Evolutionary conservation across 2,329 filamentous ascomycete species (phyloP).

Genomic region (Boeremia lycopersici): DNA sequence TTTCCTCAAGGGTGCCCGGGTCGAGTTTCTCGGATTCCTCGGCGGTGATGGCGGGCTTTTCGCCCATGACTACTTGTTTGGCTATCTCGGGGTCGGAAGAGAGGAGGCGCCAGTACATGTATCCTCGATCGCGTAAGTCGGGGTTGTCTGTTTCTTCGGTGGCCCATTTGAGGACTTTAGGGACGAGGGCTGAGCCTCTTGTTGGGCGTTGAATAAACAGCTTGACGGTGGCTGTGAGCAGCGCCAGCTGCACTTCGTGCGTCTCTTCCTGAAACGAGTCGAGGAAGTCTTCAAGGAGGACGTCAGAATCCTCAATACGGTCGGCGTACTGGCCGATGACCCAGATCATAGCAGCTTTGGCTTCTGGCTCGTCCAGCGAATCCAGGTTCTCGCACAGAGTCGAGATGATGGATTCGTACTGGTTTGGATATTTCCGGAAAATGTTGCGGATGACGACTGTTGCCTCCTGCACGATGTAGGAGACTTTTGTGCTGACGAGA

Average conservation of each 20-base stretch:
- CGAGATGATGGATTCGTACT: slow-evolving; percentile 97
- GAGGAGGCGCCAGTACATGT: slow-evolving; percentile 98
- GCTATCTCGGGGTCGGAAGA: slow-evolving; percentile 89
- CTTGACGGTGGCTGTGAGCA: slow-evolving; percentile 96
- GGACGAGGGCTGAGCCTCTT: slow-evolving; percentile 90
- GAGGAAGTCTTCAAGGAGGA: slow-evolving; percentile 90
- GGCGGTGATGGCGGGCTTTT: slow-evolving; percentile 94
- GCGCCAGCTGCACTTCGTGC: slow-evolving; percentile 90
- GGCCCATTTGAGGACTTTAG: slow-evolving; percentile 95
- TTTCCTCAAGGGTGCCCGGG: slow-evolving; percentile 88
- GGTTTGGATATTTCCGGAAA: slow-evolving; percentile 98
- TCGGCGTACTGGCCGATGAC: slow-evolving; percentile 98
- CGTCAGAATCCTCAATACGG: slow-evolving; percentile 95
- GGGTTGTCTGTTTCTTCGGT: slow-evolving; percentile 99
- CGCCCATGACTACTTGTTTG: slow-evolving; percentile 91
- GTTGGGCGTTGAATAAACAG: slow-evolving; percentile 96
- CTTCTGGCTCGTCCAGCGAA: slow-evolving; percentile 94
- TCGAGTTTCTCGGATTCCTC: slow-evolving; percentile 90
- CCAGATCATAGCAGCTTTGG: slow-evolving; percentile 99
- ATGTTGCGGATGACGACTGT: slow-evolving; percentile 99
- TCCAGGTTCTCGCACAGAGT: slow-evolving; percentile 96
- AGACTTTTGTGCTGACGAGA: slow-evolving; percentile 95
- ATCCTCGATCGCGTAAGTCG: slow-evolving; percentile 91
- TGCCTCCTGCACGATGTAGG: slow-evolving; percentile 98
- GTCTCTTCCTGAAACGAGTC: slow-evolving; percentile 94